Percentiles rank a stretch among this genome's conserved stretches.
phyloP scores from a whole-genome alignment of 75 land plant species.

The Pinus taeda region DNA sequence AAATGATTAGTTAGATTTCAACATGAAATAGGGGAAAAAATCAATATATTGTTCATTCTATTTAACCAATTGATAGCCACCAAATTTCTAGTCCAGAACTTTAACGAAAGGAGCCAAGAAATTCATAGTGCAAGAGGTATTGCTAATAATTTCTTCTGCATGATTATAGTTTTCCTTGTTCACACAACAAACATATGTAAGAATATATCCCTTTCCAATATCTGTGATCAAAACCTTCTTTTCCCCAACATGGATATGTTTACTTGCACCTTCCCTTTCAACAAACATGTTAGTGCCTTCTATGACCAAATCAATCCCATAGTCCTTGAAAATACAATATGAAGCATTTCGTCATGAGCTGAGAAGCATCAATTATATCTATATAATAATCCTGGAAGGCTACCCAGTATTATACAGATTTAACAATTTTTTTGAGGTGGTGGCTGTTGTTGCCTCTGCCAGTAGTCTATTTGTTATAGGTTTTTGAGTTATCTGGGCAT shows the following conservation, averaged over 20 bases:
- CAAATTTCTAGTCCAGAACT: slow-evolving; percentile 97
- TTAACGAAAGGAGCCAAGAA: slow-evolving; percentile 99
- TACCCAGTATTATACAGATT: no score
- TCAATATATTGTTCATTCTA: no score
- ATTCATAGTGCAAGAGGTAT: slow-evolving; percentile 99
- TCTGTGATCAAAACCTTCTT: slow-evolving; percentile 99
- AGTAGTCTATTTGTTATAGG: no score
- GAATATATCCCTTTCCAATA: slow-evolving; percentile 98
- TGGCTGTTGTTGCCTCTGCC: no score
- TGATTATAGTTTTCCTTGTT: slow-evolving; percentile 74
- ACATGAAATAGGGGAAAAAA: no score
- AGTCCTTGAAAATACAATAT: slow-evolving; percentile 42
- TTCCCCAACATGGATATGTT: slow-evolving; percentile 95
- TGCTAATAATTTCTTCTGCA: slow-evolving; percentile 87
- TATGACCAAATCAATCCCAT: slow-evolving; percentile 88
- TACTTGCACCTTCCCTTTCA: slow-evolving; percentile 96
- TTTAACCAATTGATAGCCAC: slow-evolving; percentile 24
- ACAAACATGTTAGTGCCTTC: slow-evolving; percentile 99
- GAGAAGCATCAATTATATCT: not conserved
- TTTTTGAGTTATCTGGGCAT: no score
- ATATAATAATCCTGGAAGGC: not conserved
- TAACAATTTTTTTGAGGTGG: no score
- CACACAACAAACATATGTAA: slow-evolving; percentile 95
- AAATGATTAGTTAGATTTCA: not conserved
- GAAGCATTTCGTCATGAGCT: not conserved